Base-by-base conservation (phyloP, 2,329 filamentous ascomycete species). In the Phoma herbarum region DNA sequence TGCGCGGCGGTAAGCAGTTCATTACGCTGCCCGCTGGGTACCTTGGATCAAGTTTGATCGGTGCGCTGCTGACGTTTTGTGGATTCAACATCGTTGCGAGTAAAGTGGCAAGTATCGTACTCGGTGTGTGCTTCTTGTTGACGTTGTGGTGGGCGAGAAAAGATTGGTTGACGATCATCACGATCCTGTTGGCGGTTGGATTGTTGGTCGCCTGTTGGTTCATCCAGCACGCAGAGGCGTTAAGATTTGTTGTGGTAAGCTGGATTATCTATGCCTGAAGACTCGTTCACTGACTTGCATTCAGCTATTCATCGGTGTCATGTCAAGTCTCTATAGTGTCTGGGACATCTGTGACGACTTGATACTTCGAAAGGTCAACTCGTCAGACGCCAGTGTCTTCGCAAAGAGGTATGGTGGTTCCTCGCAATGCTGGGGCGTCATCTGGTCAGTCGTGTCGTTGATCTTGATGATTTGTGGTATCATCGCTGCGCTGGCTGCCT, bases 301-400 rank as follows among this genome's bases (percentile, higher is more conserved):
- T 60, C 22, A 86, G 80, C 83, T 93, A 26, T 93, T 93, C 69
- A 92, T 93, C 61, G 90, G 90, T 41, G 90, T 93, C 67, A 93
- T 93, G 90, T 90, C 87, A 7, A 88, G 87, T 2, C 83, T 93
- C 1, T 93, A 93, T 76, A 91, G 88, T 64, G 90, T 91, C 5
- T 93, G 90, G 90, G 90, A 93, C 80, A 93, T 93, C 66, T 93
- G 90, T 76, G 90, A 94, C 71, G 90, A 94, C 66, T 81, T 93
- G 29, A 92, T 94, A 65, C 79, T 93, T 4, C 85, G 90, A 58
- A 93, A 93, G 78, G 89, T 93, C 50, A 93, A 93, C 75, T 87
- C 84, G 22, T 92, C 90, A 4, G 90, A 94, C 71, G 90, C 90
- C 6, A 91, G 88, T 65, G 89, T 92, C 28, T 93, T 93, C 67